These are phyloP conservation scores for Xylaria grammica DNA, from an alignment of 495 filamentous ascomycete species.

Conservation along the genomic window DNA sequence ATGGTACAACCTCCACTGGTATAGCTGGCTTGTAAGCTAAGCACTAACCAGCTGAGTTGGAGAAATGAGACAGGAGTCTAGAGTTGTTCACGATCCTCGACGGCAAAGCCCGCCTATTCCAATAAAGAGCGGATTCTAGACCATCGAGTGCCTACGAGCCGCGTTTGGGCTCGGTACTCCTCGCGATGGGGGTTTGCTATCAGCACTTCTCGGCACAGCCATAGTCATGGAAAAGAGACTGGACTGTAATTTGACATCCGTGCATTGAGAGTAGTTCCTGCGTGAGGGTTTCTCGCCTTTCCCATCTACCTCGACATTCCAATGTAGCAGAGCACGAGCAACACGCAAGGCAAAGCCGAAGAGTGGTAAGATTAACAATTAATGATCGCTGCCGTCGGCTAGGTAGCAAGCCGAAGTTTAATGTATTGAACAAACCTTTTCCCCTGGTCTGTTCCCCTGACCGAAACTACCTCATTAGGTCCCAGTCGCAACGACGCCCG, in stretches of 20 bases:
- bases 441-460: slow-evolving; percentile 3
- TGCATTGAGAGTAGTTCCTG: slow-evolving; percentile 59
- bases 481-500: slow-evolving; percentile 8
- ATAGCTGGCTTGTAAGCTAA: no score
- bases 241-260: slow-evolving; percentile 99
- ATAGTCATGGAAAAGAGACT: slow-evolving; percentile 76
- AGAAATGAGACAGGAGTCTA: background rate
- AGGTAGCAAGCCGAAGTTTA: slow-evolving; percentile 12
- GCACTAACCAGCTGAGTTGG: background rate
- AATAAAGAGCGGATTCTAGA: slow-evolving; percentile 27
- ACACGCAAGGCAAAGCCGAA: background rate
- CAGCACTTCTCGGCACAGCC: slow-evolving; percentile 89
- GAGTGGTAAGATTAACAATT: slow-evolving; percentile 21
- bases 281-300: background rate
- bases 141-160: slow-evolving; percentile 37
- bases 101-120: slow-evolving; percentile 24
- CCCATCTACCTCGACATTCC: background rate
- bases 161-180: slow-evolving; percentile 38
- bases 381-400: slow-evolving; percentile 9
- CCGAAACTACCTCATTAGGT: slow-evolving; percentile 7
- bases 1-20: no score
- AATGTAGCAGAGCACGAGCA: background rate
- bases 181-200: slow-evolving; percentile 50
- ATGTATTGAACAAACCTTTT: slow-evolving; percentile 20
- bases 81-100: slow-evolving; percentile 39